Evolutionary conservation across 2,329 filamentous ascomycete genomes (phyloP), one percentile per base, ranked within the genome.

Genomic region (Cladosporium colombiae): DNA sequence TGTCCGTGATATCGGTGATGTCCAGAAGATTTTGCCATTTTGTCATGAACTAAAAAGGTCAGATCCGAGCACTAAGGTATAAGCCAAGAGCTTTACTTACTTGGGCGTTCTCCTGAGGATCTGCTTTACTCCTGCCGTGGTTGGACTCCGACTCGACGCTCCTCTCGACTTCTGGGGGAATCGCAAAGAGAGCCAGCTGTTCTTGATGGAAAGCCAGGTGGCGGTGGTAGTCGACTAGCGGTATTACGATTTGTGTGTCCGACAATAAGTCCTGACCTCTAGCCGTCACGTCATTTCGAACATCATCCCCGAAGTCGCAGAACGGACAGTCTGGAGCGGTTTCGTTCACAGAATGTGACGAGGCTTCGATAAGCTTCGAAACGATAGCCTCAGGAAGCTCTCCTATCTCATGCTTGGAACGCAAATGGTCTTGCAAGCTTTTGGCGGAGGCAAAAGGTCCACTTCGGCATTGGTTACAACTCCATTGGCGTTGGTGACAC

Each of bases 381-480:
- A 57, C 3, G 4, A 37, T 33, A 2, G 40, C 33, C 21, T 35
- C 55, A 1, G 55, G 31, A 16, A 57, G 29, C 2, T 11, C 33
- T 8, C 13, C 33, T 6, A 35, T 21, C n/a, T 35, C 18, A 18
- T 57, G 55, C 14, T 13, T 23, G 7, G 33, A 23, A 18, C 33
- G 55, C 13, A 59, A 23, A 29, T 59, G 56, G 7, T 21, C 23
- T 16, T 59, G 35, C 16, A 59, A 18, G 21, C 4, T 13, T n/a
- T 16, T 13, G 16, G 56, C 33, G 14, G 35, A 27, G 35, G 2
- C 11, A 14, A 59, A 59, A 1, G 35, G 23, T 57, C 44, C 16
- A 37, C 29, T 61, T 10, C 64, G n/a, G 40, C 71, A 72, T 21
- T 68, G 67, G 14, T 63, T 62, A 53, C 72, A 74, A 10, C 35